Percentiles rank a stretch among this genome's conserved stretches.
Conservation (phyloP, 805 yeast species). For the Spathaspora boniae region DNA sequence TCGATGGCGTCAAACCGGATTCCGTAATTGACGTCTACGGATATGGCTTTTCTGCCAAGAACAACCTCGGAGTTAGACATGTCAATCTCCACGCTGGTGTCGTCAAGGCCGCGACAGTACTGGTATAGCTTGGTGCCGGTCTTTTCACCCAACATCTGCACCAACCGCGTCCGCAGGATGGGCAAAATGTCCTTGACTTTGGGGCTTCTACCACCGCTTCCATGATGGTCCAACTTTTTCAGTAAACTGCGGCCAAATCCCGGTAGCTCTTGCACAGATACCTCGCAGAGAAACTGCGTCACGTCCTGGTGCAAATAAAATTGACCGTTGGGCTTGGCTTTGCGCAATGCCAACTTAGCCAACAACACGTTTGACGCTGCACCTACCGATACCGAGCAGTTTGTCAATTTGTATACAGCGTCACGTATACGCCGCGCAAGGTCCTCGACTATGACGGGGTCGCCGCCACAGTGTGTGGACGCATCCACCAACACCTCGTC, state of each 20-base stretch:
- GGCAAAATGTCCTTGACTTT: constrained; percentile 36
- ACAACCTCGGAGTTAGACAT: constrained; percentile 37
- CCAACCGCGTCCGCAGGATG: constrained; percentile 33
- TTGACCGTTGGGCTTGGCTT: constrained; percentile 80
- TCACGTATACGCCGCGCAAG: constrained; percentile 36
- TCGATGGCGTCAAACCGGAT: constrained; percentile 61
- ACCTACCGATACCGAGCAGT: constrained; percentile 78
- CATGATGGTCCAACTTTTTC: constrained; percentile 43
- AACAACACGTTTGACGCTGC: constrained; percentile 68
- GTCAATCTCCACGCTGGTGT: constrained; percentile 53
- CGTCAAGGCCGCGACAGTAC: constrained; percentile 66
- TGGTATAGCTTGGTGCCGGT: constrained; percentile 62
- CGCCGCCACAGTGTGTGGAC: constrained; percentile 23
- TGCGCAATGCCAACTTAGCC: constrained; percentile 69
- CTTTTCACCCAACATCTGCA: constrained; percentile 59
- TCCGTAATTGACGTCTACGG: constrained; percentile 91
- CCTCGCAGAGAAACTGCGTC: constrained; percentile 30
- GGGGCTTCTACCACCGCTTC: no score
- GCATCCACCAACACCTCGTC: constrained; percentile 88
- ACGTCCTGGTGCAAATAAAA: constrained; percentile 31
- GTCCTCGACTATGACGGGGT: constrained; percentile 9
- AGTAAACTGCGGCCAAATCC: constrained; percentile 59
- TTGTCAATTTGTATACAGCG: constrained; percentile 41
- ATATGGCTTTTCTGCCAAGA: constrained; percentile 67
- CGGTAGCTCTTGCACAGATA: constrained; percentile 46